Evolutionary conservation across 208 protist genomes (phyloP).

Genomic region (Leishmania tarentolae): DNA sequence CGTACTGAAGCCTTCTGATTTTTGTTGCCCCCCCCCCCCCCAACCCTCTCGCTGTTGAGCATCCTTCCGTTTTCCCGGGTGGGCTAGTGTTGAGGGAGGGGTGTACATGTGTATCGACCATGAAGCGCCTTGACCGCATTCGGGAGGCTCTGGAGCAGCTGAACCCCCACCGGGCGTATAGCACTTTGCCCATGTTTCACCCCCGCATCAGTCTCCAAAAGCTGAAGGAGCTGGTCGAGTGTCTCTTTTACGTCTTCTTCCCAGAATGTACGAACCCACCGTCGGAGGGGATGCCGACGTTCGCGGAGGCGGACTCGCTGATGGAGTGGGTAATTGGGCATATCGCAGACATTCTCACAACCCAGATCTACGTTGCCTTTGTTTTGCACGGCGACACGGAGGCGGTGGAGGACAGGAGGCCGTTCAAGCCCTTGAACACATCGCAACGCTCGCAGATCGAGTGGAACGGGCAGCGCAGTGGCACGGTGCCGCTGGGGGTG

Average conservation of each 20-base stretch:
- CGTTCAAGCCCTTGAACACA: constrained; percentile 33
- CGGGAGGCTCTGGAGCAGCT: constrained; percentile 44
- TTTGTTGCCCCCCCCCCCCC: background rate
- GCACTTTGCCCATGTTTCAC: constrained; percentile 11
- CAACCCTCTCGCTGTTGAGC: background rate
- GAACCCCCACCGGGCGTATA: constrained; percentile 2
- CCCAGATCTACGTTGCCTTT: constrained; percentile 57
- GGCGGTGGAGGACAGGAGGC: constrained; percentile 25
- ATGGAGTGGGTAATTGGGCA: constrained; percentile 63
- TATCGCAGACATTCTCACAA: constrained; percentile 54
- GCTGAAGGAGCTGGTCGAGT: constrained; percentile 57
- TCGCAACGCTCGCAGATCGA: constrained; percentile 39
- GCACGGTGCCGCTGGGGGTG: constrained; percentile 11
- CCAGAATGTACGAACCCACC: constrained; percentile 55
- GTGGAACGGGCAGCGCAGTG: constrained; percentile 34
- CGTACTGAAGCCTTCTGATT: background rate
- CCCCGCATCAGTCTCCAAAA: constrained; percentile 42
- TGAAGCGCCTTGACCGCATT: constrained; percentile 67
- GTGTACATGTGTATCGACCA: constrained; percentile 7
- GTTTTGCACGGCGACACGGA: constrained; percentile 51
- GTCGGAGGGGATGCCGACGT: constrained; percentile 21
- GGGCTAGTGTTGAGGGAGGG: too few relatives aligned
- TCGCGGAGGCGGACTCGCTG: constrained; percentile 31
- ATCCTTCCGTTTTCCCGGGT: background rate
- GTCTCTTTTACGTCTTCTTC: constrained; percentile 59